Percentiles rank a stretch among this genome's conserved stretches.
Conservation (phyloP, 2,329 filamentous ascomycete species). For the Trichoderma atrobrunneum region DNA sequence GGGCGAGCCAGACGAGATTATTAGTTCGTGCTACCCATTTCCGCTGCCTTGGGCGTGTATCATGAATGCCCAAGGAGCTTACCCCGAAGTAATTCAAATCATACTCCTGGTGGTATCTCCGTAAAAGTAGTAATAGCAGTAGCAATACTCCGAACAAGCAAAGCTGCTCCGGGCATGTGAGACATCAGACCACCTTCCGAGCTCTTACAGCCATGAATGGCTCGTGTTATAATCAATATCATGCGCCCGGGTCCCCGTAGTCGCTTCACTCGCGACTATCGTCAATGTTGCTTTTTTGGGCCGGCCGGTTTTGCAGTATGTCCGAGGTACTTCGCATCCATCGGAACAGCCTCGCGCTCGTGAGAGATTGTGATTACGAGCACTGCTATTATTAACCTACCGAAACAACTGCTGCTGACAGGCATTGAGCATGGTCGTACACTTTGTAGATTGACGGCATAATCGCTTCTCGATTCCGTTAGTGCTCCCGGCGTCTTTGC, state of each 20-base stretch:
- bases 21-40: background rate
- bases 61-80: background rate
- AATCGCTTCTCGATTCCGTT: background rate
- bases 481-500: background rate
- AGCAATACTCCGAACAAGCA: background rate
- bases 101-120: background rate
- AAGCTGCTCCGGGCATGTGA: constrained; percentile 2
- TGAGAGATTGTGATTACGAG: background rate
- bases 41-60: background rate
- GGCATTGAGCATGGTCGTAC: background rate
- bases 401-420: constrained; percentile 7
- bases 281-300: background rate
- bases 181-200: constrained; percentile 7
- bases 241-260: background rate
- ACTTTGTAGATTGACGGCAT: background rate
- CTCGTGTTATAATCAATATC: background rate
- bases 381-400: background rate
- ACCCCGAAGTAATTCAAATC: background rate
- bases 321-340: background rate
- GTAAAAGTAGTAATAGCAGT: background rate
- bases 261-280: background rate
- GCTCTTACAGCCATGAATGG: background rate
- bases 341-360: background rate
- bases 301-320: background rate
- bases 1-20: background rate